A percentile compares a stretch with the other conserved stretches of the same genome.
Evolutionary conservation across 345 rosid genomes (phyloP).

Genomic region (Eucalyptus leucophloia): DNA sequence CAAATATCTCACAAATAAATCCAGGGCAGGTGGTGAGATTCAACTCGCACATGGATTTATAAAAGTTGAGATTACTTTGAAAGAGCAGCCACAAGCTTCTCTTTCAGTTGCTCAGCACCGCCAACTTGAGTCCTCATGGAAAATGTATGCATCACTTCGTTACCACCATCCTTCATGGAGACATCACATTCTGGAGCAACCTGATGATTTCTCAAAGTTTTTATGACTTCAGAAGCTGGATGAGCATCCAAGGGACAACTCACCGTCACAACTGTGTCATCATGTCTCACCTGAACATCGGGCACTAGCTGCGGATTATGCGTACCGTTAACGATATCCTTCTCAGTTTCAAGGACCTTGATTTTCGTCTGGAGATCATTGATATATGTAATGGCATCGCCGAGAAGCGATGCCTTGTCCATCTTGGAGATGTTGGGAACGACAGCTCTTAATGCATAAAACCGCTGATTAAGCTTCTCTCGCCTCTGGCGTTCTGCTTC

Average conservation of each 20-base stretch:
- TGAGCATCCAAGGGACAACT: slow-evolving; percentile 71
- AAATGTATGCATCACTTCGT: slow-evolving; percentile 68
- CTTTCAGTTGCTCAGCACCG: slow-evolving; percentile 74
- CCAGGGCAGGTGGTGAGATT: not conserved
- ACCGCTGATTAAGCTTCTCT: slow-evolving; percentile 94
- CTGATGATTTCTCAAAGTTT: slow-evolving; percentile 61
- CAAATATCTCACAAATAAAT: not conserved
- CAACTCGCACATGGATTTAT: not conserved
- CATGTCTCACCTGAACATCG: slow-evolving; percentile 61
- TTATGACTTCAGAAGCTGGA: slow-evolving; percentile 53
- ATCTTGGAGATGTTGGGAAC: slow-evolving; percentile 95
- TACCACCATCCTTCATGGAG: slow-evolving; percentile 36
- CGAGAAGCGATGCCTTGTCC: slow-evolving; percentile 93
- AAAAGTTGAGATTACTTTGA: slow-evolving; percentile 17
- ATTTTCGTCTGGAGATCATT: slow-evolving; percentile 78
- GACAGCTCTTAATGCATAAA: slow-evolving; percentile 83
- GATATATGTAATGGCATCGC: slow-evolving; percentile 78
- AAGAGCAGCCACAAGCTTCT: slow-evolving; percentile 57
- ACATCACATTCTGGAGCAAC: slow-evolving; percentile 53
- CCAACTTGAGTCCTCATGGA: slow-evolving; percentile 52
- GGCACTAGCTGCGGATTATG: slow-evolving; percentile 29
- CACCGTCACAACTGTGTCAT: slow-evolving; percentile 62
- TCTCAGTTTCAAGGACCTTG: slow-evolving; percentile 66
- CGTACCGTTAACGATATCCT: slow-evolving; percentile 29
- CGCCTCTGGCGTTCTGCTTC: slow-evolving; percentile 97